Evolutionary conservation across 192 early-diverging fungal species (phyloP), one percentile per base, ranked within the genome.

Genomic region (Ambispora gerdemannii): DNA sequence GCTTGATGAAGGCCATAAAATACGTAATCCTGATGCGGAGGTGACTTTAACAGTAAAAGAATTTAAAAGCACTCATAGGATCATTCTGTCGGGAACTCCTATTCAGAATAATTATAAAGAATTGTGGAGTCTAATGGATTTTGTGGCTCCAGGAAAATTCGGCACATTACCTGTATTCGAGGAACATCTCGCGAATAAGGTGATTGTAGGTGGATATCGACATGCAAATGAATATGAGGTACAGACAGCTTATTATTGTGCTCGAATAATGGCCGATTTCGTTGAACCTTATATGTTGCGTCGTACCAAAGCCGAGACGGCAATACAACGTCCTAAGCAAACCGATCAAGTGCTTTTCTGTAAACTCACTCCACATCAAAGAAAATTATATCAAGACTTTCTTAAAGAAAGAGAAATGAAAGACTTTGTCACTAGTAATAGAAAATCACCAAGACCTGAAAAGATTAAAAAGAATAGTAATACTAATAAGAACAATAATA

Each of bases 1-100:
- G 10, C 74, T 98, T 33, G 96, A 98, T 73, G 96, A 98, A 78
- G 96, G 96, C 2, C 96, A 98, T 77, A 94, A 94, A 78, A 96
- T 98, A 35, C 83, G 94, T 36, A 98, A 98, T 67, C 95, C 95
- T 0, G 95, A 98, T 72, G 88, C 96, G 0, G 93, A 91, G 24
- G 87, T 92, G 4, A 97, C 85, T 3, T 51, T 90, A 38, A 72
- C 79, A 13, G 88, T 88, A 75, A 93, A 93, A 72, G 83, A 89
- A 34, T 78, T 93, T 34, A 75, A 78, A 66, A 91, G 89, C 13
- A 78, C 86, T 0, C 91, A 93, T 47, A 78, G 91, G 6, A 83
- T 93, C 19, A 84, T 93, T 35, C 81, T 92, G 4, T 89, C 86
- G 2, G 91, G 91, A 28, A 93, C 91, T 49, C 90, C 90, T 0